A percentile compares a stretch with the other conserved stretches of the same genome.
These are phyloP conservation scores for Colletotrichum incanum DNA, from an alignment of 2,329 filamentous ascomycete genomes.

Conservation along the genomic window DNA sequence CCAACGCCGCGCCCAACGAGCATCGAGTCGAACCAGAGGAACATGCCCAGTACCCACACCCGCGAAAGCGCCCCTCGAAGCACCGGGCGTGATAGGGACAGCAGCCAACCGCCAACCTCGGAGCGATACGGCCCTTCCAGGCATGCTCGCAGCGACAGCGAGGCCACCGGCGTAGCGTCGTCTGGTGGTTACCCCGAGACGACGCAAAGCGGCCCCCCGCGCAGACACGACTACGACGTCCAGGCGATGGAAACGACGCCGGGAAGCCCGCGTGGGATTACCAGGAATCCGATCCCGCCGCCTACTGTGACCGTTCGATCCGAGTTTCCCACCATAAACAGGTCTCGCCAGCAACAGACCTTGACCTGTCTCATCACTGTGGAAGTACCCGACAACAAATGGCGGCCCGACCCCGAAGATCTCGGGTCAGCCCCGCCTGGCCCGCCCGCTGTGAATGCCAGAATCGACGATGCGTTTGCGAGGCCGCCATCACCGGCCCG, in stretches of 20 bases:
- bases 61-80: constrained; percentile 58
- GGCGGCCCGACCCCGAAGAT: constrained; percentile 89
- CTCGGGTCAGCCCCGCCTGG: constrained; percentile 69
- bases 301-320: constrained; percentile 95
- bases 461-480: constrained; percentile 69
- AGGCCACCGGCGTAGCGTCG: constrained; percentile 80
- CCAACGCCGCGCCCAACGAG: constrained; percentile 72
- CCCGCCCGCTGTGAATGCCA: constrained; percentile 56
- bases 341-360: constrained; percentile 94
- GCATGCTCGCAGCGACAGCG: constrained; percentile 86
- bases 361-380: constrained; percentile 95
- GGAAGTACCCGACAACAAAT: constrained; percentile 93
- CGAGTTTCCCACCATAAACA: constrained; percentile 94
- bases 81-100: constrained; percentile 60
- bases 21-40: constrained; percentile 58
- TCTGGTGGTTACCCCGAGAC: constrained; percentile 86
- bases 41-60: constrained; percentile 51
- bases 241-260: constrained; percentile 95
- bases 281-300: constrained; percentile 89
- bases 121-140: constrained; percentile 62
- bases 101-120: constrained; percentile 62
- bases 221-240: constrained; percentile 94
- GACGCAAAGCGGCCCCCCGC: constrained; percentile 76
- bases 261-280: constrained; percentile 78
- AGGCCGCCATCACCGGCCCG: constrained; percentile 73